phyloP scores from a whole-genome alignment of 306 rosid genomes.

The Fragaria vesca region DNA sequence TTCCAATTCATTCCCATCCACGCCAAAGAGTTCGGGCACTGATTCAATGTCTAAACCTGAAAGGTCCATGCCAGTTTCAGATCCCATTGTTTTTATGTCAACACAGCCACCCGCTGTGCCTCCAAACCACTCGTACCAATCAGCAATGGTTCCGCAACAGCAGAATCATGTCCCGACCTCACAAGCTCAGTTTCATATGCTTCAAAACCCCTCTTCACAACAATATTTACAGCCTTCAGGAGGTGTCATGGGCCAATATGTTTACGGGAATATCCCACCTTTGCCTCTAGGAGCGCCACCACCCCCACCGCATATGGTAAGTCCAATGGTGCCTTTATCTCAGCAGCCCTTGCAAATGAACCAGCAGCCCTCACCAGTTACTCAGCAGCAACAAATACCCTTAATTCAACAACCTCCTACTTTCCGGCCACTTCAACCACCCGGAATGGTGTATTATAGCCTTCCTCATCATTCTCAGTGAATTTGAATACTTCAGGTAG shows the following conservation, averaged over 20 bases:
- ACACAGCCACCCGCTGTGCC: conserved; percentile 48
- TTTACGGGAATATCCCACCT: conserved; percentile 56
- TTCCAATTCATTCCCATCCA: conserved; percentile 29
- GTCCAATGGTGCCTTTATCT: conserved; percentile 52
- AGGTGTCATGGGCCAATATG: conserved; percentile 56
- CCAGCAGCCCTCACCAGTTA: conserved; percentile 30
- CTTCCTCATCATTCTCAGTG: conserved; percentile 56
- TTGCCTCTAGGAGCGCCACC: conserved; percentile 56
- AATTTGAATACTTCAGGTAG: conserved; percentile 28
- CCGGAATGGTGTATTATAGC: conserved; percentile 72
- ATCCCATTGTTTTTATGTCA: conserved; percentile 52
- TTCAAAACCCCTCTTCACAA: conserved; percentile 52
- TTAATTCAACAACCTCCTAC: conserved; percentile 51
- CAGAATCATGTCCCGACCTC: conserved; percentile 52
- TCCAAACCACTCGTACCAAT: conserved; percentile 62
- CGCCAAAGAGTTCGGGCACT: conserved; percentile 20
- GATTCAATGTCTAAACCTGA: conserved; percentile 51
- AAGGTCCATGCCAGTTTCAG: conserved; percentile 43
- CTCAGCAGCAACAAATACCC: conserved; percentile 50
- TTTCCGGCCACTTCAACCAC: conserved; percentile 81
- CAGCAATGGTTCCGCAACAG: conserved; percentile 59
- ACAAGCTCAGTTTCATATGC: conserved; percentile 68
- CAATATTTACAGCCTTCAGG: conserved; percentile 66
- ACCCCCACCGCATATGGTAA: conserved; percentile 53
- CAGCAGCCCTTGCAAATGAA: conserved; percentile 44